Evolutionary conservation across 2,329 filamentous ascomycete species (phyloP), one percentile per base, ranked within the genome.

Genomic region (Trichoderma semiorbis): DNA sequence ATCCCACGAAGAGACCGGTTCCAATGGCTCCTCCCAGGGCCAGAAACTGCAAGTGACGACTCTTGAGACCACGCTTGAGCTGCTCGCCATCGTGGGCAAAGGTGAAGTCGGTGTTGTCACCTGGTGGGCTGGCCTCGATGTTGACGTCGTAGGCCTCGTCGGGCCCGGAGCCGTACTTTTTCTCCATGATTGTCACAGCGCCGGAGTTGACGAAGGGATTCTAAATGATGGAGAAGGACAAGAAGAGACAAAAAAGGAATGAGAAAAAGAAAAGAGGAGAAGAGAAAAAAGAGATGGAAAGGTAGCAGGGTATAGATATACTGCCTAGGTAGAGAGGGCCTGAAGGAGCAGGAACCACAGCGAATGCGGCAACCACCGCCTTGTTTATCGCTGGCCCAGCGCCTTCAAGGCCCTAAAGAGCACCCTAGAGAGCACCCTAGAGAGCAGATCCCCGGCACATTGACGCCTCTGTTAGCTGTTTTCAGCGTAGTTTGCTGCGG

Each of bases 1-100:
- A 89, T 70, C 89, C 88, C 73, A 91, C 85, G 78, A 91, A 91
- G 24, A 91, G 84, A 75, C 89, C 89, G 4, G 89, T 91, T 70
- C 89, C 89, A 74, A 91, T 90, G 26, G 86, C 88, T 73, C 87
- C 86, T 58, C 80, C 80, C 16, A 90, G 81, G 26, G 88, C 88
- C 47, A 90, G 81, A 79, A 90, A 89, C 75, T 90, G 88, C 53
- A 90, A 88, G 74, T 90, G 88, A 43, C 88, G 83, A 76, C 85
- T 87, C 81, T 90, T 89, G 69, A 90, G 83, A 18, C 87, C 87
- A 70, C 88, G 84, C 77, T 86, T 79, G 4, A 89, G 83, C 75
- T 88, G 85, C 61, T 83, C 80, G 28, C 82, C 74, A 53, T 83
- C 76, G 16, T 75, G 70, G 18, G 81, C 79, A 24, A 85, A 80